Base-by-base conservation (phyloP, 305 asterid species). In the Petunia hybrid region DNA sequence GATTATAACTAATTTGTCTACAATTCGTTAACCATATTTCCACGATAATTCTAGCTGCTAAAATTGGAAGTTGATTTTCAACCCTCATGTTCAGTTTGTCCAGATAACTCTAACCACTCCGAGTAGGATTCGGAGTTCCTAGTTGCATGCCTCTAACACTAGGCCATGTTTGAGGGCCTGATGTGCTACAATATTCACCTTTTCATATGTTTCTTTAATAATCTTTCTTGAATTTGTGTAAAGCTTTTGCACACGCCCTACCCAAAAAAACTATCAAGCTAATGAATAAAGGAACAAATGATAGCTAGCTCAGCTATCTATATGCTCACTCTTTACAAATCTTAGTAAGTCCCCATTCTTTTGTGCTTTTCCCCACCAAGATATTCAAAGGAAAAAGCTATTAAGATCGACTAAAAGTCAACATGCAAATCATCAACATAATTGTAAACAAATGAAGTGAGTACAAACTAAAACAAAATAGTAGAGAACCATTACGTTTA, bases 261-360 rank as follows among this genome's bases (percentile, higher is more conserved):
- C 68, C 68, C 68, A 63, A 55, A 7, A 16, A 63, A 63, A 63
- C 68, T 35, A 63, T 63, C 16, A 57, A 57, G 40, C 76, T 16
- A 69, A 45, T 43, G 41, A 69, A 43, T 69, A 43, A 69, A 69
- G 60, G 60, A 7, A 31, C 39, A 48, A 46, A 71, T 46, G 31
- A 71, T 46, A 46, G 31, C 60, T 71, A 71, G 43, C 22, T 10
- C 77, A 31, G 46, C 43, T 3, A 46, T 71, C 40, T 10, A 46
- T 48, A 31, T 46, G 22, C 42, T 70, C 2, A 2, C 77, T 43
- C 77, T 45, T 46, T 16, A 16, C n/a, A 45, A 70, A 70, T 45
- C 77, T 70, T 46, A 70, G 31, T 71, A 39, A 70, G 60, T 35
- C 77, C 61, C 10, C 31, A 9, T 46, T 8, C 55, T 71, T 71